Evolutionary conservation across 768 basidiomycete genomes (phyloP).

Genomic region (Macrolepiota dolichaula): DNA sequence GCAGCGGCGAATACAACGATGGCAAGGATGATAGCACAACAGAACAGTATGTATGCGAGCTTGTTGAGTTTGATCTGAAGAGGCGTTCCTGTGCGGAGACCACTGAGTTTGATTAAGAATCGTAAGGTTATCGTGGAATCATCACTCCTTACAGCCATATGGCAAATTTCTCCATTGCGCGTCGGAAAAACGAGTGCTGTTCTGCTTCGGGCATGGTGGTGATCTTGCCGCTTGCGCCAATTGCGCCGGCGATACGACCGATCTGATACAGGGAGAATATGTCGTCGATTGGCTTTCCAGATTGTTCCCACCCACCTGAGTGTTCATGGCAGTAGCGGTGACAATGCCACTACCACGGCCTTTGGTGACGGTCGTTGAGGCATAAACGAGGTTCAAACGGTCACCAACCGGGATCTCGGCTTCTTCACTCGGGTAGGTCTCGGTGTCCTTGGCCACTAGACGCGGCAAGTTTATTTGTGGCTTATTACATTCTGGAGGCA

Average conservation of each 20-base stretch:
- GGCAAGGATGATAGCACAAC: slow-evolving; percentile 31
- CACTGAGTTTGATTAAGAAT: slow-evolving; percentile 18
- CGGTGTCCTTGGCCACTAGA: slow-evolving; percentile 36
- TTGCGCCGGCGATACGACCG: slow-evolving; percentile 33
- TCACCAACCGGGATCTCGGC: slow-evolving; percentile 38
- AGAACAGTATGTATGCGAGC: slow-evolving; percentile 33
- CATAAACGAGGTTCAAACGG: slow-evolving; percentile 40
- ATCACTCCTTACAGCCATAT: not conserved
- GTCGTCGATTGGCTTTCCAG: not conserved
- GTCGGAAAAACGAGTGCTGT: too few relatives aligned
- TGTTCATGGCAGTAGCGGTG: slow-evolving; percentile 48
- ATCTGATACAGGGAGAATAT: slow-evolving; percentile 20
- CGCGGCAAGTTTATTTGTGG: too few relatives aligned
- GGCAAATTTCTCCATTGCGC: too few relatives aligned
- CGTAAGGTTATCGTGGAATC: not conserved
- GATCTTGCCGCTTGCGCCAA: slow-evolving; percentile 22
- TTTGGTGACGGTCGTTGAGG: slow-evolving; percentile 41
- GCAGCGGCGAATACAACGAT: slow-evolving; percentile 36
- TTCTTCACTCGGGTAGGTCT: slow-evolving; percentile 26
- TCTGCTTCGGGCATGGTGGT: too few relatives aligned
- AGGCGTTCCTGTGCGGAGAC: slow-evolving; percentile 31
- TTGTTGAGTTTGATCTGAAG: slow-evolving; percentile 34
- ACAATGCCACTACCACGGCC: slow-evolving; percentile 48
- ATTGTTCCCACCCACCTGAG: slow-evolving; percentile 36
- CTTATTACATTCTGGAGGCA: too few relatives aligned